Base-by-base conservation (phyloP, 2,329 filamentous ascomycete species). In the Cercospora sp. region DNA sequence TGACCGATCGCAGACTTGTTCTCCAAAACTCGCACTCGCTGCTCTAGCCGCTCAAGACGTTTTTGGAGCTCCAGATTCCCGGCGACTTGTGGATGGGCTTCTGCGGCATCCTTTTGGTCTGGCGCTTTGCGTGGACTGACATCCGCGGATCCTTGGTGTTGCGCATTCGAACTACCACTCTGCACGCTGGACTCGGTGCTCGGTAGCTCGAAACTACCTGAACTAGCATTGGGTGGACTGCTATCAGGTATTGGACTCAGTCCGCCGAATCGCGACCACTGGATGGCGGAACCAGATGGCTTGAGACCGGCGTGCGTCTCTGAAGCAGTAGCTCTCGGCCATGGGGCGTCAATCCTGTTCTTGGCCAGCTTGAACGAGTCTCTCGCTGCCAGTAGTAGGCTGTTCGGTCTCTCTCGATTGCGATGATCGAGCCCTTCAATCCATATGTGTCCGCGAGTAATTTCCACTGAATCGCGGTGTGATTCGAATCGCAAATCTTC, bases 401-500 rank as follows among this genome's bases (percentile, higher is more conserved):
- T 64, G 12, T 68, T 68, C 10, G 66, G 66, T 69, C 63, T n/a
- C 69, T 64, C 18, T 71, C 36, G 61, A 8, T 67, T 68, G 16
- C 51, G 20, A 40, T 53, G 30, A 12, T 68, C 66, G 2, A 64
- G 61, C 13, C 75, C 67, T 12, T 74, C 70, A 23, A 70, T 63
- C 42, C 58, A 57, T 9, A 73, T 57, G 20, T 70, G 69, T 8
- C 67, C 70, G 36, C 70, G 74, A 13, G 71, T 69, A 7, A 77
- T 69, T 3, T 77, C 75, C 12, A 78, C 68, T 6, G 75, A 77
- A 67, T 78, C 74, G 57, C 76, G 73, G 62, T 78, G 76, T 2
- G 63, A 60, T 30, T 66, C 55, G 64, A 75, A 73, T 13, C 66
- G 66, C 26, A 70, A 48, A n/a, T 76, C 72, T 62, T 74, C 69